These are phyloP conservation scores for Nitzschia sp. DNA, from an alignment of 108 stramenopile genomes.

Conservation along the genomic window DNA sequence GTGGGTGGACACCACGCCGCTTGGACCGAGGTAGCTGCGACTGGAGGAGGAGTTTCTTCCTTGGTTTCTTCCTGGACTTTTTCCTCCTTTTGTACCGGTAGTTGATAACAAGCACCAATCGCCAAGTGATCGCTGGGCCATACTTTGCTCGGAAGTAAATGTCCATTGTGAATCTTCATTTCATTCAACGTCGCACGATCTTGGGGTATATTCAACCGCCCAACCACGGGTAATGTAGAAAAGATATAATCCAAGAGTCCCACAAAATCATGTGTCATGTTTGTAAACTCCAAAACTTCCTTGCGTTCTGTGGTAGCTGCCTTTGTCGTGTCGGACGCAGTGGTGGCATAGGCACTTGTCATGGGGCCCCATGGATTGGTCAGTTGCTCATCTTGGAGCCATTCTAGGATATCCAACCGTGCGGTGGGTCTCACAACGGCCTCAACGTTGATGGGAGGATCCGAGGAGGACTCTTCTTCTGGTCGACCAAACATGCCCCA, in stretches of 20 bases:
- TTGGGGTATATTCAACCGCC: constrained; percentile 58
- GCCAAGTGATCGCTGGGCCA: constrained; percentile 90
- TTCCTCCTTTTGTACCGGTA: background rate
- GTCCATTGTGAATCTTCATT: constrained; percentile 45
- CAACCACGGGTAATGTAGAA: constrained; percentile 38
- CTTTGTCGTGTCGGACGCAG: constrained; percentile 10
- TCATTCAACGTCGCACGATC: constrained; percentile 57
- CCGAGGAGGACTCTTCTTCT: constrained; percentile 29
- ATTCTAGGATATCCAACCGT: constrained; percentile 55
- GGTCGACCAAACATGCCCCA: constrained; percentile 72
- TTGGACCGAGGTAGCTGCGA: background rate
- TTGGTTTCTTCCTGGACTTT: background rate
- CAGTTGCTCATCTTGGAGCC: constrained; percentile 69
- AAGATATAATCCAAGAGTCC: constrained; percentile 82
- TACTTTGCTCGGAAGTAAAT: constrained; percentile 70
- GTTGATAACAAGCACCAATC: constrained; percentile 60
- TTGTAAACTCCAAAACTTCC: constrained; percentile 71
- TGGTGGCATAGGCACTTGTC: constrained; percentile 57
- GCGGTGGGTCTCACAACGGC: background rate
- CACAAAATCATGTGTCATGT: constrained; percentile 80
- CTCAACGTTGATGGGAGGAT: background rate
- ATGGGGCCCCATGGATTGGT: constrained; percentile 54
- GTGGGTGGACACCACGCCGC: background rate
- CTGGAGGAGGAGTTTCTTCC: background rate
- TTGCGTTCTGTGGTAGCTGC: background rate